A percentile compares a stretch with the other conserved stretches of the same genome.
These are phyloP conservation scores for Chaetomium globosum DNA, from an alignment of 2,329 filamentous ascomycete species.

Conservation along the genomic window DNA sequence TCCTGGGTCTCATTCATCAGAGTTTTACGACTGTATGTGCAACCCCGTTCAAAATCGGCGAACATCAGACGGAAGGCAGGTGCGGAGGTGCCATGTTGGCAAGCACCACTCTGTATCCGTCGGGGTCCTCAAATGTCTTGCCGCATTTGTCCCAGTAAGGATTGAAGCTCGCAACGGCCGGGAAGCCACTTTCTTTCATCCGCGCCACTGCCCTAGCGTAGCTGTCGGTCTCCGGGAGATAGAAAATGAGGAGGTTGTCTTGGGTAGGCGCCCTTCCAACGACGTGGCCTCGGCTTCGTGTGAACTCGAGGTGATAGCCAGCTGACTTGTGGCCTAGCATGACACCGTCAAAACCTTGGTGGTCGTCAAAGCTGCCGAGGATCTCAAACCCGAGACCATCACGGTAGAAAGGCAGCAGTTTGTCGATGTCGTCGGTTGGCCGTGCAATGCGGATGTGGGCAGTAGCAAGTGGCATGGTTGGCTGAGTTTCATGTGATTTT, in stretches of 20 bases:
- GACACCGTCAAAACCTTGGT: constrained; percentile 47
- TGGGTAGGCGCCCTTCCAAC: constrained; percentile 45
- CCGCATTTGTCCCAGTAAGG: constrained; percentile 51
- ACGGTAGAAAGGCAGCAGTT: constrained; percentile 48
- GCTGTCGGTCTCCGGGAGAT: constrained; percentile 42
- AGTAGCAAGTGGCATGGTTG: constrained; percentile 19
- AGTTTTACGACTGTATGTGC: not conserved
- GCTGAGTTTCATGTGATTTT: not conserved
- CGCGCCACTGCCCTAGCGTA: constrained; percentile 41
- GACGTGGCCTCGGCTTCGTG: constrained; percentile 41
- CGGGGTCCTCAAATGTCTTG: constrained; percentile 50
- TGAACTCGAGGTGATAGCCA: constrained; percentile 51
- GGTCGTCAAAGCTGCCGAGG: constrained; percentile 42
- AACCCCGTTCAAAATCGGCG: no score
- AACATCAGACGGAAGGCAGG: constrained; percentile 6
- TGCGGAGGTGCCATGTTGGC: constrained; percentile 38
- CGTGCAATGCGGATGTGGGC: constrained; percentile 48
- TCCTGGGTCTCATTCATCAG: not conserved
- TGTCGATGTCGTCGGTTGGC: constrained; percentile 45
- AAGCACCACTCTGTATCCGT: constrained; percentile 51
- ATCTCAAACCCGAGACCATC: constrained; percentile 46
- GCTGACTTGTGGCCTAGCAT: constrained; percentile 46
- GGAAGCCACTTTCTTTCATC: constrained; percentile 44
- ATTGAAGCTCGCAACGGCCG: constrained; percentile 46
- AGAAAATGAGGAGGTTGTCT: constrained; percentile 51